These are phyloP conservation scores for Aureobasidium sp. DNA, from an alignment of 2,329 filamentous ascomycete genomes.

Conservation along the genomic window DNA sequence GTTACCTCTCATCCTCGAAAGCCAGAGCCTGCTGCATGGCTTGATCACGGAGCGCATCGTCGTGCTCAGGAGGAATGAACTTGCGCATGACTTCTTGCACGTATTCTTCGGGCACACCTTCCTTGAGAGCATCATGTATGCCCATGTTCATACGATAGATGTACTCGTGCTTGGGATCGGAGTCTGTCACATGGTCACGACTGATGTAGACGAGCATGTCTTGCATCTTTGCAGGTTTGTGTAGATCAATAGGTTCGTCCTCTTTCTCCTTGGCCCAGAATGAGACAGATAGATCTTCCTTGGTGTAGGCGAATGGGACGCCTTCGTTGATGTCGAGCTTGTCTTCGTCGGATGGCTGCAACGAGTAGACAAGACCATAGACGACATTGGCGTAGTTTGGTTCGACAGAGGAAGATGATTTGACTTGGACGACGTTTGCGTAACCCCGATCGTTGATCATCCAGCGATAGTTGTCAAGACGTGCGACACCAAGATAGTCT, in stretches of 20 bases:
- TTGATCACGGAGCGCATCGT: constrained; percentile 24
- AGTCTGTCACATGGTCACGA: constrained; percentile 32
- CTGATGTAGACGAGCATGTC: constrained; percentile 57
- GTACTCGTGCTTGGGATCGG: constrained; percentile 51
- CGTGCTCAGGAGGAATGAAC: constrained; percentile 38
- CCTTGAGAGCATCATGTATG: constrained; percentile 50
- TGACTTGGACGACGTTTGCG: constrained; percentile 54
- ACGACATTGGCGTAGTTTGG: constrained; percentile 36
- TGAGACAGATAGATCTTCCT: constrained; percentile 41
- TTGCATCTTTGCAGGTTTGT: constrained; percentile 21
- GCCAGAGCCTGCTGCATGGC: constrained; percentile 33
- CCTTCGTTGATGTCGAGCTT: constrained; percentile 54
- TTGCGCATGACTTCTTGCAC: constrained; percentile 48
- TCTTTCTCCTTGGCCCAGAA: constrained; percentile 33
- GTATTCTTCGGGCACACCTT: constrained; percentile 51
- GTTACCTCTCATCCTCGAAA: constrained; percentile 23
- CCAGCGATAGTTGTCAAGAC: constrained; percentile 54
- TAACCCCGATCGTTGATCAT: constrained; percentile 61
- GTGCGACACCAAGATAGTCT: constrained; percentile 50
- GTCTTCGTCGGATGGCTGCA: constrained; percentile 46
- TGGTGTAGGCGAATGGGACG: constrained; percentile 55
- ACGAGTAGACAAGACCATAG: constrained; percentile 52
- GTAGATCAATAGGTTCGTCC: constrained; percentile 21
- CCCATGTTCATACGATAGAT: constrained; percentile 57
- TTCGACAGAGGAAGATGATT: constrained; percentile 14